A percentile compares a stretch with the other conserved stretches of the same genome.
Conservation (phyloP, 306 rosid genomes). For the Luffa acutangula region DNA sequence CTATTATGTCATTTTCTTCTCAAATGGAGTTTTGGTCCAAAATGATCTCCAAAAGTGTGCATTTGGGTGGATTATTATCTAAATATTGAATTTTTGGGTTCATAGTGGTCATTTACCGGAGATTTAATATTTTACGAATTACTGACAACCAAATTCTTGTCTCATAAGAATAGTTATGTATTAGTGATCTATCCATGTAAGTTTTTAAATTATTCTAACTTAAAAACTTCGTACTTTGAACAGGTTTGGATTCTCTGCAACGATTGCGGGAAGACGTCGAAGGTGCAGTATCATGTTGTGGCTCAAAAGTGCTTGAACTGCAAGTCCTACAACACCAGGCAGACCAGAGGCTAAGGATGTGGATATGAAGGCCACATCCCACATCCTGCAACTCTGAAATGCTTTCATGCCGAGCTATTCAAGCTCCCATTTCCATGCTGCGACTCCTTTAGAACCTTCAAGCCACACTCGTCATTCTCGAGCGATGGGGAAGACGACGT, state of each 20-base stretch:
- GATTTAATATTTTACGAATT: no score
- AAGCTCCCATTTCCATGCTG: background rate
- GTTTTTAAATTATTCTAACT: no score
- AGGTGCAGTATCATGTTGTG: constrained; percentile 54
- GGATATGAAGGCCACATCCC: background rate
- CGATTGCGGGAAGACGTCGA: constrained; percentile 57
- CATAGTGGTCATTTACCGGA: no score
- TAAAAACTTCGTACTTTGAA: background rate
- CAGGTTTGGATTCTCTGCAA: constrained; percentile 90
- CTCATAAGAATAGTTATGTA: no score
- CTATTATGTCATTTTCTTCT: background rate
- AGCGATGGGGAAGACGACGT: background rate
- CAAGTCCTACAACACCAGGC: constrained; percentile 78
- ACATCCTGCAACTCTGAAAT: background rate
- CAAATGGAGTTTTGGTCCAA: background rate
- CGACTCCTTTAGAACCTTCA: background rate
- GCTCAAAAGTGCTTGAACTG: constrained; percentile 74
- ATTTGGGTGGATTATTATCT: background rate
- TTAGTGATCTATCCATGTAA: no score
- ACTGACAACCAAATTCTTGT: no score
- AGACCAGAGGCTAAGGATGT: constrained; percentile 48
- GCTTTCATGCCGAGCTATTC: background rate
- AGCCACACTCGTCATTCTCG: background rate
- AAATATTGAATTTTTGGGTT: no score
- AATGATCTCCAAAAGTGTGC: background rate